Evolutionary conservation across 495 filamentous ascomycete species (phyloP).

Genomic region (Penicillium samsonianum): DNA sequence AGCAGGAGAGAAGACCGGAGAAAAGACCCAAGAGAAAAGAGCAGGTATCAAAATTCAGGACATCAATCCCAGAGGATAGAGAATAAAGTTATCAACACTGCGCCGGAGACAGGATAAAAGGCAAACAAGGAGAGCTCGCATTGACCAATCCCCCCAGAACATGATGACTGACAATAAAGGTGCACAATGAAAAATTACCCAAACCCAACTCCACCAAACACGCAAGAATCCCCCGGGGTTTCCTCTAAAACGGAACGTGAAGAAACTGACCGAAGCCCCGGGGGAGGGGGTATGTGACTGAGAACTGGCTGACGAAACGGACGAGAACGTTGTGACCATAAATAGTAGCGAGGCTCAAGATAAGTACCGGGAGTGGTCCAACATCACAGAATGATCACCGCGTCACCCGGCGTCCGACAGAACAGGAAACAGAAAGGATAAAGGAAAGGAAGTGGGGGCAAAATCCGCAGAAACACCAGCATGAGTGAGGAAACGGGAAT

Average conservation of each 20-base stretch:
- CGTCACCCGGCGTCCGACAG: neutral
- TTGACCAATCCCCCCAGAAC: slow-evolving; percentile 1
- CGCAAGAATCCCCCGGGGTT: slow-evolving; percentile 6
- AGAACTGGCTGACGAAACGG: neutral
- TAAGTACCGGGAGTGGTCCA: neutral
- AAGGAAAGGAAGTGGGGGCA: slow-evolving; percentile 3
- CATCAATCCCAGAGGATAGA: slow-evolving; percentile 8
- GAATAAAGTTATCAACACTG: slow-evolving; percentile 11
- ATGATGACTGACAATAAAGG: slow-evolving; percentile 3
- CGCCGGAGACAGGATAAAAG: slow-evolving; percentile 3
- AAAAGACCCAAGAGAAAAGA: slow-evolving; percentile 5
- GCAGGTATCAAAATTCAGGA: slow-evolving; percentile 10
- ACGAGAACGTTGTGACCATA: neutral
- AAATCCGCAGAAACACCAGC: neutral
- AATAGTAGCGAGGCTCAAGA: neutral
- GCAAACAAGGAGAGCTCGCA: neutral
- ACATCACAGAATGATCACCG: neutral
- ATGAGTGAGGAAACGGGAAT: slow-evolving; percentile 5
- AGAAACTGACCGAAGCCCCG: neutral
- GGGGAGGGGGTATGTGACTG: slow-evolving; percentile 11
- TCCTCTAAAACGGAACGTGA: neutral
- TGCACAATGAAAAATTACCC: slow-evolving; percentile 7
- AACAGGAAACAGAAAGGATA: slow-evolving; percentile 1
- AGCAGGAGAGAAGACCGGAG: slow-evolving; percentile 3
- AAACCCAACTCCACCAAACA: slow-evolving; percentile 16